phyloP scores from a whole-genome alignment of 768 basidiomycete species.

The Zangia roseola region DNA sequence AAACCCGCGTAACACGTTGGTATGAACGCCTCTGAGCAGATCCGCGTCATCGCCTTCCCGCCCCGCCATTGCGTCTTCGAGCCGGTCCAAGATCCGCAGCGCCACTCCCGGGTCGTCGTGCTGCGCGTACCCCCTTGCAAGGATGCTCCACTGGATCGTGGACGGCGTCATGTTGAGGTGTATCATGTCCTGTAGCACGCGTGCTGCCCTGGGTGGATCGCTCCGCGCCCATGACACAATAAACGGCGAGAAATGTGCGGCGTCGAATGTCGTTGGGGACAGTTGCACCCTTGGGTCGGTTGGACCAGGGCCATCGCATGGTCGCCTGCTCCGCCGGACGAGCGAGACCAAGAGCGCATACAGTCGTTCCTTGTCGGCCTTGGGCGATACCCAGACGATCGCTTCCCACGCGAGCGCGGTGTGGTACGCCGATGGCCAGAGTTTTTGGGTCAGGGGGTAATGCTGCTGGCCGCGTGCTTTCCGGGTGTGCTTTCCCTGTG shows the following conservation, averaged over 20 bases:
- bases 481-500: constrained; percentile 5
- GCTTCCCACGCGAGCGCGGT: constrained; percentile 37
- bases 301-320: too few relatives aligned
- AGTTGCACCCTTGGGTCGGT: constrained; percentile 19
- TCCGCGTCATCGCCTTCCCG: neutral
- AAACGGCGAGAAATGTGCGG: constrained; percentile 53
- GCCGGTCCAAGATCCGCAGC: constrained; percentile 39
- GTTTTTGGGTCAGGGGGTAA: constrained; percentile 9
- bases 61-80: constrained; percentile 30
- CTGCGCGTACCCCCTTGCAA: constrained; percentile 47
- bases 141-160: constrained; percentile 48
- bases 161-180: constrained; percentile 43
- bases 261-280: constrained; percentile 31
- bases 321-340: constrained; percentile 8
- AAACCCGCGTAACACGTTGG: constrained; percentile 39
- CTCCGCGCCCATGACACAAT: constrained; percentile 38
- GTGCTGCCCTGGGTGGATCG: constrained; percentile 31
- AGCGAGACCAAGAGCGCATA: constrained; percentile 44
- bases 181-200: constrained; percentile 54
- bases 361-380: constrained; percentile 32
- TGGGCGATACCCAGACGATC: constrained; percentile 21
- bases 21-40: constrained; percentile 34
- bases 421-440: constrained; percentile 35
- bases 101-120: constrained; percentile 36
- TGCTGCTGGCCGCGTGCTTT: constrained; percentile 1